Evolutionary conservation across 1,284 basidiomycete genomes (phyloP).

Genomic region (Leccinum subspadiceum): DNA sequence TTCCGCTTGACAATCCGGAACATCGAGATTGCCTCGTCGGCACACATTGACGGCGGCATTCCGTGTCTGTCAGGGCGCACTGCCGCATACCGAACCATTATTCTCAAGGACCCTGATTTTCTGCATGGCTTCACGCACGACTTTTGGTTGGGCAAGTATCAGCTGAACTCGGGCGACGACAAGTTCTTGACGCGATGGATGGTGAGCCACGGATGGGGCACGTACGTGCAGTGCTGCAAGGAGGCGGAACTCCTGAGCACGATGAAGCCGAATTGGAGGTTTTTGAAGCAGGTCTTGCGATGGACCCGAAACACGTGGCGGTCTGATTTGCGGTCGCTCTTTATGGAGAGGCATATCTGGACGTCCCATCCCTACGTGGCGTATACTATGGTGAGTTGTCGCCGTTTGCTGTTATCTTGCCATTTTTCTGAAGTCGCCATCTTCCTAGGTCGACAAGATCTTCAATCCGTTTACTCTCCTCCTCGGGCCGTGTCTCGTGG

Average conservation of each 20-base stretch:
- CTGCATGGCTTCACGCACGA: conserved; percentile 91
- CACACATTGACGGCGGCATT: conserved; percentile 89
- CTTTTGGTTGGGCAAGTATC: conserved; percentile 90
- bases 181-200: conserved; percentile 96
- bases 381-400: conserved; percentile 74
- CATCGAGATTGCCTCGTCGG: conserved; percentile 85
- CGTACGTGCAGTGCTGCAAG: conserved; percentile 88
- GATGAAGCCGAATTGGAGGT: conserved; percentile 95
- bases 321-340: conserved; percentile 82
- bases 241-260: conserved; percentile 89
- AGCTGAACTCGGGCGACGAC: conserved; percentile 90
- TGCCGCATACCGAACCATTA: conserved; percentile 89
- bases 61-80: conserved; percentile 91
- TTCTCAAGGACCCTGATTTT: conserved; percentile 91
- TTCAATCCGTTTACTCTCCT: conserved; percentile 89
- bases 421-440: not conserved
- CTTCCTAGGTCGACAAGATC: conserved; percentile 77
- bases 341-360: conserved; percentile 87
- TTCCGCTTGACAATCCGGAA: conserved; percentile 91
- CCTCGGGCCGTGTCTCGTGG: conserved; percentile 77
- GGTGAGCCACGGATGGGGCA: conserved; percentile 92
- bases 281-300: conserved; percentile 87
- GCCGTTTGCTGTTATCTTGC: conserved; percentile 1
- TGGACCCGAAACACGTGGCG: conserved; percentile 96
- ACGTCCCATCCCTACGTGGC: conserved; percentile 87